Base-by-base conservation (phyloP, 2,329 filamentous ascomycete species). In the Monascus ruber region DNA sequence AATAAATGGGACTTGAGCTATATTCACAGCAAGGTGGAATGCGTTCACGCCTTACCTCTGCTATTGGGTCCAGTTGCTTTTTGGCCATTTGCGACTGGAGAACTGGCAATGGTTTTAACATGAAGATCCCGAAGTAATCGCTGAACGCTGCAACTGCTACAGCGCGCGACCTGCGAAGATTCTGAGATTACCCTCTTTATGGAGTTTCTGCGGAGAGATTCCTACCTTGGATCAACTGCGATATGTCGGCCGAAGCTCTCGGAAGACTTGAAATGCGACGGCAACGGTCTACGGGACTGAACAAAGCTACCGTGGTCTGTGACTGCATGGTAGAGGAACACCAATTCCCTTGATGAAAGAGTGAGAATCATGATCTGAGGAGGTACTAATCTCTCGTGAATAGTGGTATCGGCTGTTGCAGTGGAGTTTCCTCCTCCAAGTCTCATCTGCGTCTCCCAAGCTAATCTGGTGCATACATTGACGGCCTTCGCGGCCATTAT, bases 361-460 rank as follows among this genome's bases (percentile, higher is more conserved):
- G 85, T 77, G 10, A 96, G 65, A 4, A 91, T 73, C 10, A 96
- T 66, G 24, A 88, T 68, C 54, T 96, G 86, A n/a, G 85, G 83
- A 8, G 88, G 17, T 17, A 17, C 85, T 40, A 83, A 58, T 2
- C 44, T 39, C 24, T 55, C 46, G 26, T 47, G 46, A 25, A 34
- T 28, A 24, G 43, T 40, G 28, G 42, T 26, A 37, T 39, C 38
- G 26, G 42, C 35, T 33, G 38, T 26, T 5, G 40, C 39, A 32
- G 35, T 24, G 34, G 34, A 33, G 38, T 36, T 39, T 27, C 41
- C 39, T 38, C 41, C 41, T 7, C 44, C 46, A 28, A 54, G 40
- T 37, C 45, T 53, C 44, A 60, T 52, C 33, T 61, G 53, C 3
- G 51, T 44, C 27, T 59, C 56, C 52, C 59, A 54, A 2, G 59